These are phyloP conservation scores for Neofusicoccum ribis DNA, from an alignment of 2,329 filamentous ascomycete species.

Conservation along the genomic window DNA sequence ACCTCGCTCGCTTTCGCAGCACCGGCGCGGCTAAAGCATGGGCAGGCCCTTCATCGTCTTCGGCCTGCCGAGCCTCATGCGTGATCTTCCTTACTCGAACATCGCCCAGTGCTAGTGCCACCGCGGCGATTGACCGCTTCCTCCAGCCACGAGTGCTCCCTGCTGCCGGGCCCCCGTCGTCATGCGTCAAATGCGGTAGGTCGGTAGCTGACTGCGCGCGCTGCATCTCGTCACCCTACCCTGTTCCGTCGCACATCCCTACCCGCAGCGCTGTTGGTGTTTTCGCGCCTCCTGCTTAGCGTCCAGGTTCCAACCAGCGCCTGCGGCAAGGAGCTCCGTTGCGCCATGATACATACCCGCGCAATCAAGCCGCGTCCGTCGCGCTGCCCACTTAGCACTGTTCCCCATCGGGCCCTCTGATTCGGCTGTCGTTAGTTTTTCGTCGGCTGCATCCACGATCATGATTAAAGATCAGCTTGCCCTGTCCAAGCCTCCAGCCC, in stretches of 20 bases:
- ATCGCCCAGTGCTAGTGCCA: constrained; percentile 17
- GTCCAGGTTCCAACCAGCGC: constrained; percentile 15
- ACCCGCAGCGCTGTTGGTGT: constrained; percentile 18
- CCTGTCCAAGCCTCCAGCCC: constrained; percentile 33
- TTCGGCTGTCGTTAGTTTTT: constrained; percentile 35
- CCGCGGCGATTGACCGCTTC: constrained; percentile 19
- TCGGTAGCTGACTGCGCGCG: constrained; percentile 16
- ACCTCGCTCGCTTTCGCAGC: constrained; percentile 12
- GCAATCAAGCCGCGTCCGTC: constrained; percentile 21
- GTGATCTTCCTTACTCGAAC: constrained; percentile 20
- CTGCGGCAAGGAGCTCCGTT: constrained; percentile 41
- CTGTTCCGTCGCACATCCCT: constrained; percentile 8
- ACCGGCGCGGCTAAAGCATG: constrained; percentile 15
- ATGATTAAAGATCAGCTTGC: constrained; percentile 33
- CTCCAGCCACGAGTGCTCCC: constrained; percentile 18
- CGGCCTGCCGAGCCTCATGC: constrained; percentile 21
- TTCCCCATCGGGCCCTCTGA: constrained; percentile 35
- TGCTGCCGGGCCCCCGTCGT: constrained; percentile 12
- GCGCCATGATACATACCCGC: constrained; percentile 45
- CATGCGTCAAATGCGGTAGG: constrained; percentile 15
- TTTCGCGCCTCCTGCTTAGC: constrained; percentile 17
- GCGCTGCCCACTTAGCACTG: constrained; percentile 23
- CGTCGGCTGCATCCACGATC: constrained; percentile 28
- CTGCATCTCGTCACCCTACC: constrained; percentile 19
- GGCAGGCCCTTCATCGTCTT: not conserved